Conservation (phyloP, 2,329 filamentous ascomycete species). For the Elsinoe batatas region DNA sequence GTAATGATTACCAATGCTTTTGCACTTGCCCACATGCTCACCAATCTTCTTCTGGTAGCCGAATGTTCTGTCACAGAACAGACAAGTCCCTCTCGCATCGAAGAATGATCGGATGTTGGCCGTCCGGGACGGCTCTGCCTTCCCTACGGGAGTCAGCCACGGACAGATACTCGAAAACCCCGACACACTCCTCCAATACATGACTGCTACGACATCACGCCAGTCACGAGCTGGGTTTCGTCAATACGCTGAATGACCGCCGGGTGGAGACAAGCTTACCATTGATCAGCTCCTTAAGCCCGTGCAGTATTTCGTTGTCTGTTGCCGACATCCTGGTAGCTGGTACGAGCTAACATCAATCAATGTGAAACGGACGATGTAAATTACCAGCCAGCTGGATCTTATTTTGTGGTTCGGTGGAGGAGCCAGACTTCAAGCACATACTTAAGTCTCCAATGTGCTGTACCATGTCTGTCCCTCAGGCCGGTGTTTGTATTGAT, state of each 20-base stretch:
- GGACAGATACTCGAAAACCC: no score
- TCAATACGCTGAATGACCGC: background rate
- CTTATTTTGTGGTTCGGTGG: no score
- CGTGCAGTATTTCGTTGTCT: background rate
- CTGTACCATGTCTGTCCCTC: no score
- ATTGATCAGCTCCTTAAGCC: background rate
- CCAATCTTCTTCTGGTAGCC: background rate
- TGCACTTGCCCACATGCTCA: background rate
- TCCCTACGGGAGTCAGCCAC: background rate
- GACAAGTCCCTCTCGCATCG: background rate
- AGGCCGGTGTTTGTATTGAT: background rate
- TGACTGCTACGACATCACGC: background rate
- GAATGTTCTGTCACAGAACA: background rate
- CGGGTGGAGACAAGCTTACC: background rate
- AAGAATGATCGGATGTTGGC: background rate
- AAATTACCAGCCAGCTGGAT: background rate
- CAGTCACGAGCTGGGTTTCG: background rate
- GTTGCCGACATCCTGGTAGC: background rate
- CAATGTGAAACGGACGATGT: background rate
- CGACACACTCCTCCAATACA: conserved; percentile 1
- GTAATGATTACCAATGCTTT: background rate
- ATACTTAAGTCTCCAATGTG: no score
- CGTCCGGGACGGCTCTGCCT: background rate
- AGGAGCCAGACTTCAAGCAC: no score
- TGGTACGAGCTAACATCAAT: background rate